phyloP scores from a whole-genome alignment of 805 yeast genomes.

The Spathaspora girioi region DNA sequence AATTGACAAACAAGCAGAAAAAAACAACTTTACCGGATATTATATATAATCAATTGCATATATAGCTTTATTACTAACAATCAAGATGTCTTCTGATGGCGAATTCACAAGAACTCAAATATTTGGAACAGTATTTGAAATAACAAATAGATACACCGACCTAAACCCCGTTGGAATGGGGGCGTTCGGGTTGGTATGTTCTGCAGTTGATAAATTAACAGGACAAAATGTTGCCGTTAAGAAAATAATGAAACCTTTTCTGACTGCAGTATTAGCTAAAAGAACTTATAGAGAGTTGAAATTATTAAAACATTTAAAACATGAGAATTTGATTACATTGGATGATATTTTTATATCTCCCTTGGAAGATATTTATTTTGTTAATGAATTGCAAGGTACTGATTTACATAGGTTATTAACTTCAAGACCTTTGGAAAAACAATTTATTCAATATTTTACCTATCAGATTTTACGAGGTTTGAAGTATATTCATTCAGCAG shows the following conservation, averaged over 20 bases:
- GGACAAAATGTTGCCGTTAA: slow-evolving; percentile 94
- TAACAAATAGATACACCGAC: slow-evolving; percentile 84
- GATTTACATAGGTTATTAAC: slow-evolving; percentile 89
- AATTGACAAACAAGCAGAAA: no score
- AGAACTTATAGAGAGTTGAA: slow-evolving; percentile 95
- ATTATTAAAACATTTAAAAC: slow-evolving; percentile 86
- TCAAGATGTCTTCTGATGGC: slow-evolving; percentile 36
- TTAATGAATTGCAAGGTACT: slow-evolving; percentile 95
- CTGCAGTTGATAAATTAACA: slow-evolving; percentile 89
- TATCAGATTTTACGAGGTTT: slow-evolving; percentile 91
- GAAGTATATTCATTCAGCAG: slow-evolving; percentile 88
- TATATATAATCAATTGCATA: neutral
- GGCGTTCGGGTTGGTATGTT: slow-evolving; percentile 96
- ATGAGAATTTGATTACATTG: slow-evolving; percentile 88
- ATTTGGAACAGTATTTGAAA: slow-evolving; percentile 93
- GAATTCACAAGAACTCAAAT: slow-evolving; percentile 76
- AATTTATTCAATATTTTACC: slow-evolving; percentile 92
- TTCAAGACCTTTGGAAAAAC: slow-evolving; percentile 91
- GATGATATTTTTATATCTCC: slow-evolving; percentile 95
- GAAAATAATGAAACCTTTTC: slow-evolving; percentile 96
- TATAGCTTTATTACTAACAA: slow-evolving; percentile 6
- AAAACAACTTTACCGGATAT: neutral
- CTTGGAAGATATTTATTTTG: slow-evolving; percentile 91
- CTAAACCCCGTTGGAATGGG: slow-evolving; percentile 99
- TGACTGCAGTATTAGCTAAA: slow-evolving; percentile 91